A percentile compares a stretch with the other conserved stretches of the same genome.
Evolutionary conservation across 1,284 basidiomycete genomes (phyloP).

Genomic region (Caloboletus firmus): DNA sequence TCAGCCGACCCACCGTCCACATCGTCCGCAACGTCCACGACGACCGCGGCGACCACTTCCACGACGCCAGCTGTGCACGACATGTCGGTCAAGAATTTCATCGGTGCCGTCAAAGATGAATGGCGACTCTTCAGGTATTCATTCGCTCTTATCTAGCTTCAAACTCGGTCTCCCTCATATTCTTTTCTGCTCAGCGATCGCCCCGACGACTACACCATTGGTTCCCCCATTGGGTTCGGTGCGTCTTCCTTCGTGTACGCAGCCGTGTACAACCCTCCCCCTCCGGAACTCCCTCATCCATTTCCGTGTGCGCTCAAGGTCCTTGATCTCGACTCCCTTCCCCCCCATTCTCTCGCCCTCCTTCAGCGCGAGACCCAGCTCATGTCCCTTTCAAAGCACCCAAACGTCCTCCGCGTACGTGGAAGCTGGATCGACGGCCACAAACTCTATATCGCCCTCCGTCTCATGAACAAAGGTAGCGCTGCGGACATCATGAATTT

Average conservation of each 20-base stretch:
- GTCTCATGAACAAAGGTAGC: conserved; percentile 87
- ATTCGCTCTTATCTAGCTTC: conserved; percentile 1
- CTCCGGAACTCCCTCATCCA: conserved; percentile 34
- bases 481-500: conserved; percentile 86
- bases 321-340: conserved; percentile 79
- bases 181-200: conserved; percentile 51
- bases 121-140: conserved; percentile 77
- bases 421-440: conserved; percentile 85
- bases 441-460: conserved; percentile 82
- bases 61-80: neutral
- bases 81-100: conserved; percentile 41
- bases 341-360: conserved; percentile 63
- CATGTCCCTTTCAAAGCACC: conserved; percentile 93
- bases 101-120: conserved; percentile 80
- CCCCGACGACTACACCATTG: conserved; percentile 69
- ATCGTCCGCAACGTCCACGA: conserved; percentile 2
- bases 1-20: neutral
- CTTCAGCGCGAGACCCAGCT: conserved; percentile 84
- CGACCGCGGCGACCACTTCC: conserved; percentile 1
- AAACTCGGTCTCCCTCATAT: conserved; percentile 1
- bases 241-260: conserved; percentile 85
- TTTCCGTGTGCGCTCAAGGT: conserved; percentile 83
- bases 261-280: conserved; percentile 59
- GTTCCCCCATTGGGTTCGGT: conserved; percentile 78
- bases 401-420: conserved; percentile 86